Percentiles rank a stretch among this genome's conserved stretches.
These are phyloP conservation scores for Mariannaea sp. DNA, from an alignment of 2,329 filamentous ascomycete species.

Conservation along the genomic window DNA sequence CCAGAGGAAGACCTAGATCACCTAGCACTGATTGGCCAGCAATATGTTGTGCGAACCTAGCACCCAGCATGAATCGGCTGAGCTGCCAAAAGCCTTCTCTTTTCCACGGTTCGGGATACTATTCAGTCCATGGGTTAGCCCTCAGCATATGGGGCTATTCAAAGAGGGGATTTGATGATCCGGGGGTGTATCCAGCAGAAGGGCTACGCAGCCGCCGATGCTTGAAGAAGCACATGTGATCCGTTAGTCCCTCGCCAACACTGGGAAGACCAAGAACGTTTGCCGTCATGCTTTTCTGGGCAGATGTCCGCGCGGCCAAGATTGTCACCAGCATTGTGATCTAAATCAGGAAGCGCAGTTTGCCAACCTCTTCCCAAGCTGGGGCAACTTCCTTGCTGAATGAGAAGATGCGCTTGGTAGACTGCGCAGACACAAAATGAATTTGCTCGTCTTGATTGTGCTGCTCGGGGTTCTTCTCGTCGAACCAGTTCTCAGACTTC, in stretches of 20 bases:
- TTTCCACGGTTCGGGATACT: slow-evolving; percentile 36
- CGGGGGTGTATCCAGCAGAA: slow-evolving; percentile 40
- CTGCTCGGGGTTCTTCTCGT: slow-evolving; percentile 40
- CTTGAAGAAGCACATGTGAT: slow-evolving; percentile 37
- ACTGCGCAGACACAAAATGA: slow-evolving; percentile 37
- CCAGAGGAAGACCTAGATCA: slow-evolving; percentile 21
- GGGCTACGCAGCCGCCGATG: slow-evolving; percentile 42
- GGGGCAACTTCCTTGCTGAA: slow-evolving; percentile 42
- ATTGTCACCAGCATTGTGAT: slow-evolving; percentile 39
- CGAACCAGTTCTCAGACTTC: slow-evolving; percentile 44
- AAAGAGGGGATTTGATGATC: slow-evolving; percentile 44
- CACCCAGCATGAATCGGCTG: slow-evolving; percentile 30
- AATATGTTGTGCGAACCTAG: slow-evolving; percentile 28
- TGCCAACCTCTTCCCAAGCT: slow-evolving; percentile 50
- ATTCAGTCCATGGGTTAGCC: slow-evolving; percentile 47
- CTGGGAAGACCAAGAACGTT: slow-evolving; percentile 45
- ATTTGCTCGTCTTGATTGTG: slow-evolving; percentile 47
- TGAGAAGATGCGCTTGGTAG: slow-evolving; percentile 44
- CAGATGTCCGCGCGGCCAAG: slow-evolving; percentile 42
- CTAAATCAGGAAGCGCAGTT: slow-evolving; percentile 34
- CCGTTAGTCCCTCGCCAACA: slow-evolving; percentile 52
- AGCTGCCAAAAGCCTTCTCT: slow-evolving; percentile 30
- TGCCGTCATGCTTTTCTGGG: slow-evolving; percentile 34
- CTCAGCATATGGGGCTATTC: slow-evolving; percentile 42
- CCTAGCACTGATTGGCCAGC: slow-evolving; percentile 30